Evolutionary conservation across 2,329 filamentous ascomycete genomes (phyloP).

Genomic region (Claviceps sp.): DNA sequence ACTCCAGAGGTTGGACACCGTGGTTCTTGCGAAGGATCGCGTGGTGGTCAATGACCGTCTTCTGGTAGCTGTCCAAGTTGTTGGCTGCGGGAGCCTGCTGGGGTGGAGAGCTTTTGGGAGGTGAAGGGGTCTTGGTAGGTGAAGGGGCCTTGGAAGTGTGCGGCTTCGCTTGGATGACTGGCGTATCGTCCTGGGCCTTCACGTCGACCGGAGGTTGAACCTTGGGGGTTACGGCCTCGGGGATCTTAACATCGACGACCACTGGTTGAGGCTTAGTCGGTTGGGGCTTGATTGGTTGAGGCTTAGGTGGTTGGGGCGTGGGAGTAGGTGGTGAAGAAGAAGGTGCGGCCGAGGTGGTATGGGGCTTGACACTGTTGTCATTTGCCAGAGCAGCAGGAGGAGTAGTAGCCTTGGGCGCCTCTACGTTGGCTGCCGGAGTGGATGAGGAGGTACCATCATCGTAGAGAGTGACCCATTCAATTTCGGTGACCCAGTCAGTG

Average conservation of each 20-base stretch:
- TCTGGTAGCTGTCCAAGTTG: conserved; percentile 17
- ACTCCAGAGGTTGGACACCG: conserved; percentile 47
- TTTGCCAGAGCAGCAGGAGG: neutral
- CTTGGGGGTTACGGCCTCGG: neutral
- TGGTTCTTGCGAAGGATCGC: conserved; percentile 80
- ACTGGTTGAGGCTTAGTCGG: neutral
- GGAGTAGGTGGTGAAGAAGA: neutral
- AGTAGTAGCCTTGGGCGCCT: conserved; percentile 6
- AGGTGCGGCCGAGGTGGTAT: conserved; percentile 1
- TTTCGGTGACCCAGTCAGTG: conserved; percentile 27
- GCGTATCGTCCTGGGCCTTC: neutral
- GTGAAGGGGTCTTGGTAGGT: no score
- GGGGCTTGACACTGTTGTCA: neutral
- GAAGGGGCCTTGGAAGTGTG: conserved; percentile 1
- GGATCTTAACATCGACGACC: neutral
- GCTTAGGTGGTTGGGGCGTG: neutral
- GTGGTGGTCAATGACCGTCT: conserved; percentile 54
- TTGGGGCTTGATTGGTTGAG: no score
- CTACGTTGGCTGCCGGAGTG: conserved; percentile 1
- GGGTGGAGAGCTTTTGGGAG: no score
- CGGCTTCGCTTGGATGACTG: neutral
- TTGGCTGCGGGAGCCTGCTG: neutral
- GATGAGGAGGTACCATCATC: conserved; percentile 8
- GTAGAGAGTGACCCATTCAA: conserved; percentile 32
- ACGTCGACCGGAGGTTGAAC: neutral